These are phyloP conservation scores for Globisporangium nodosum DNA, from an alignment of 352 stramenopile species.

Conservation along the genomic window DNA sequence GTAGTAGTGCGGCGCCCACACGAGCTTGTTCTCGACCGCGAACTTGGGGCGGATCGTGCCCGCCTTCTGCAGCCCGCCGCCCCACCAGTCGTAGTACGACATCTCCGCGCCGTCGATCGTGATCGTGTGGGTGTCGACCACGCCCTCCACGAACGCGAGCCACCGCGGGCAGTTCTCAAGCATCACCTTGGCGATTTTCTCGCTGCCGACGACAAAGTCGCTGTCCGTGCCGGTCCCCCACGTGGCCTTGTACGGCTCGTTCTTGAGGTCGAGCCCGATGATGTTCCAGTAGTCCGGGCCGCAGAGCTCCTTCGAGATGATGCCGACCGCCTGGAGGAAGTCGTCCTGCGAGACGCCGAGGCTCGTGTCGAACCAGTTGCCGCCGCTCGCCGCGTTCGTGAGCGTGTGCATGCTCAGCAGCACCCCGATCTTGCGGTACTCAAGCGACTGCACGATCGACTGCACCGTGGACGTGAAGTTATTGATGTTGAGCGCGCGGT, in stretches of 20 bases:
- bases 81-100: conserved; percentile 83
- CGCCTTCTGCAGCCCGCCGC: conserved; percentile 62
- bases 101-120: conserved; percentile 38
- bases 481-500: conserved; percentile 67
- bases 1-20: conserved; percentile 82
- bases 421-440: conserved; percentile 67
- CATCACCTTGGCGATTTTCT: conserved; percentile 79
- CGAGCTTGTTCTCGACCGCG: conserved; percentile 62
- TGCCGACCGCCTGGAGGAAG: conserved; percentile 54
- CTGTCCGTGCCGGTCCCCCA: conserved; percentile 60
- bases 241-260: conserved; percentile 58
- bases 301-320: conserved; percentile 57
- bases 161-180: conserved; percentile 64
- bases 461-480: conserved; percentile 69
- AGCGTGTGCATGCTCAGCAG: conserved; percentile 73
- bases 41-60: conserved; percentile 38
- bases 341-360: conserved; percentile 46
- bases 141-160: conserved; percentile 75
- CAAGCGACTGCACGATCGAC: conserved; percentile 61
- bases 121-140: conserved; percentile 41
- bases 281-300: conserved; percentile 72
- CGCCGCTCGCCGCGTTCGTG: conserved; percentile 45
- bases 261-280: conserved; percentile 78
- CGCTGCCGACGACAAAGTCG: conserved; percentile 60
- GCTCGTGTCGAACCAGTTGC: conserved; percentile 55